A percentile compares a stretch with the other conserved stretches of the same genome.
phyloP scores from a whole-genome alignment of 768 basidiomycete species.

The Boletus bicolor region DNA sequence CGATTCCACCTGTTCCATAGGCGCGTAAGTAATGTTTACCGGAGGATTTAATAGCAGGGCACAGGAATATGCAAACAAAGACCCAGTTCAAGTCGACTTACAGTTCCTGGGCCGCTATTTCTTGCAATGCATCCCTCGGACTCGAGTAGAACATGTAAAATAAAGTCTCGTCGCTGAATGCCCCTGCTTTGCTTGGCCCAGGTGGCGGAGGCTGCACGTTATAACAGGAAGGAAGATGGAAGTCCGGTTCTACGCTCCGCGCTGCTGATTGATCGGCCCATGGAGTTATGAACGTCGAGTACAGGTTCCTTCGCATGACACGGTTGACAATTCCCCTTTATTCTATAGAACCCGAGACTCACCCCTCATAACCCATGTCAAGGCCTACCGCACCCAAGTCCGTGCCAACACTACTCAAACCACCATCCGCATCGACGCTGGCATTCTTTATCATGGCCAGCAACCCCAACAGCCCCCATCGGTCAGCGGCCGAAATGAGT shows the following conservation, averaged over 20 bases:
- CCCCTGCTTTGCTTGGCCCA: slow-evolving; percentile 72
- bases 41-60: background rate
- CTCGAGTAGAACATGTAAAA: slow-evolving; percentile 98
- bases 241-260: slow-evolving; percentile 87
- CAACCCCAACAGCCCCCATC: slow-evolving; percentile 89
- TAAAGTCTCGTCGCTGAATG: slow-evolving; percentile 93
- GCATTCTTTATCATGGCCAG: slow-evolving; percentile 85
- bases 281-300: slow-evolving; percentile 92
- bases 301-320: slow-evolving; percentile 56
- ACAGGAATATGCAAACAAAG: slow-evolving; percentile 6
- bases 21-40: slow-evolving; percentile 3
- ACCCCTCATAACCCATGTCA: slow-evolving; percentile 84
- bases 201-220: slow-evolving; percentile 87
- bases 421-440: slow-evolving; percentile 70
- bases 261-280: slow-evolving; percentile 91
- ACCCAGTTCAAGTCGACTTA: slow-evolving; percentile 43
- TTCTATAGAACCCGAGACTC: slow-evolving; percentile 37
- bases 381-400: slow-evolving; percentile 91
- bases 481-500: slow-evolving; percentile 86
- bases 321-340: slow-evolving; percentile 19
- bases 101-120: slow-evolving; percentile 94
- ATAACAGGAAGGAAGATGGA: slow-evolving; percentile 87
- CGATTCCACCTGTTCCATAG: slow-evolving; percentile 68
- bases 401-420: slow-evolving; percentile 79
- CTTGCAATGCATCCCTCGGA: slow-evolving; percentile 89